Percentiles rank a stretch among this genome's conserved stretches.
phyloP scores from a whole-genome alignment of 2,329 filamentous ascomycete species.

The Claviceps purpurea region DNA sequence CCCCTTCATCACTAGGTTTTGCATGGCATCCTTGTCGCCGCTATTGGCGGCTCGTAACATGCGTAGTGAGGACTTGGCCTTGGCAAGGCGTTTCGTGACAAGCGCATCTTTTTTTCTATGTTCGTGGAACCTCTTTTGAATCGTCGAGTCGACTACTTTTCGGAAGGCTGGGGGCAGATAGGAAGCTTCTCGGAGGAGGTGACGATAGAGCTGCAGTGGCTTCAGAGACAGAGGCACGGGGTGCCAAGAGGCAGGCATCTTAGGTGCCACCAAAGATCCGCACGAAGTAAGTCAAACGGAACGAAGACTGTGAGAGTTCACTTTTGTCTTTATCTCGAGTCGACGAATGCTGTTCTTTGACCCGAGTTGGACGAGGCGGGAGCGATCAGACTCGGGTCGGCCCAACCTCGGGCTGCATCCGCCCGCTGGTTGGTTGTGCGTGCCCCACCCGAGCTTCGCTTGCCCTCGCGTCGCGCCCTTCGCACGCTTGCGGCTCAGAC shows the following conservation, averaged over 20 bases:
- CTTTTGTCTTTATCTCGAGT: too few species aligned
- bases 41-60: slow-evolving; percentile 38
- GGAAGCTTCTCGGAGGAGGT: slow-evolving; percentile 45
- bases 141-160: slow-evolving; percentile 26
- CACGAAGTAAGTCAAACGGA: too few species aligned
- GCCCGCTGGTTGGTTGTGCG: too few species aligned
- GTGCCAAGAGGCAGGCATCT: slow-evolving; percentile 18
- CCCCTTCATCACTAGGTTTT: slow-evolving; percentile 30
- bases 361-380: too few species aligned
- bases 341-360: too few species aligned
- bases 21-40: slow-evolving; percentile 34
- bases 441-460: neutral
- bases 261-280: neutral
- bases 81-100: slow-evolving; percentile 19
- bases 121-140: slow-evolving; percentile 33
- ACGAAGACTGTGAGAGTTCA: too few species aligned
- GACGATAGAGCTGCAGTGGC: slow-evolving; percentile 35
- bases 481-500: neutral
- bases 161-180: slow-evolving; percentile 44
- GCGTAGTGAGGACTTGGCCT: slow-evolving; percentile 30
- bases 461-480: slow-evolving; percentile 5
- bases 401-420: too few species aligned
- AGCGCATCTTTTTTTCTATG: slow-evolving; percentile 18
- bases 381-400: too few species aligned
- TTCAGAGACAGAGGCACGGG: slow-evolving; percentile 13